These are phyloP conservation scores for Magnolia changhungtana DNA, from an alignment of 164 flowering plant species.

Conservation along the genomic window DNA sequence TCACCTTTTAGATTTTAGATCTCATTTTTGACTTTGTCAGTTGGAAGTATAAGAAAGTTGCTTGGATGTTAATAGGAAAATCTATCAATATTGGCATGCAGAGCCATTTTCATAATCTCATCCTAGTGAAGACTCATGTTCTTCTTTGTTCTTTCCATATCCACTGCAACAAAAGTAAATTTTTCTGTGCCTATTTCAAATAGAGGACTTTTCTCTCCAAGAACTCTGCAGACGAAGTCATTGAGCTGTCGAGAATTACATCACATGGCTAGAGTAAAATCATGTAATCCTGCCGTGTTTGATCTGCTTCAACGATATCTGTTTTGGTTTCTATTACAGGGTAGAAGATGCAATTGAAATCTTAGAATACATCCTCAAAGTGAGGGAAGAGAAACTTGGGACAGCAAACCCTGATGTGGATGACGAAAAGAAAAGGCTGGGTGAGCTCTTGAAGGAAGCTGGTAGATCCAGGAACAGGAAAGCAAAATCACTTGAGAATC, in stretches of 20 bases:
- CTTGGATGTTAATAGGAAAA: no score
- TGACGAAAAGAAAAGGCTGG: slow-evolving; percentile 85
- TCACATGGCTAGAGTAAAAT: no score
- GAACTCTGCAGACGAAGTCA: background rate
- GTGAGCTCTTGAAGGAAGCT: slow-evolving; percentile 92
- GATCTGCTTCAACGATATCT: background rate
- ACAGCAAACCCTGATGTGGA: slow-evolving; percentile 95
- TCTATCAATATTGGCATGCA: no score
- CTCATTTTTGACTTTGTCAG: no score
- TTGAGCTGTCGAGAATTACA: background rate
- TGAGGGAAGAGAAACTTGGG: slow-evolving; percentile 94
- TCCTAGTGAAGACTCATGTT: no score
- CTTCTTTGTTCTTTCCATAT: no score
- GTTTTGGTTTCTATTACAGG: slow-evolving; percentile 33
- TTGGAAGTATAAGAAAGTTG: no score
- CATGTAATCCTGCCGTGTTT: background rate
- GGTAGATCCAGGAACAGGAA: slow-evolving; percentile 79
- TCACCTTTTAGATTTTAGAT: no score
- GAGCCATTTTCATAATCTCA: no score
- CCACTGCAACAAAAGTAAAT: background rate
- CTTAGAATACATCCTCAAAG: slow-evolving; percentile 77
- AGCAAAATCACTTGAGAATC: slow-evolving; percentile 85
- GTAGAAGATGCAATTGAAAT: slow-evolving; percentile 95
- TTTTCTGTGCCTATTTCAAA: background rate
- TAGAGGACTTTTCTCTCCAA: background rate